These are phyloP conservation scores for Arthrinium puccinioides DNA, from an alignment of 2,329 filamentous ascomycete genomes.

Conservation along the genomic window DNA sequence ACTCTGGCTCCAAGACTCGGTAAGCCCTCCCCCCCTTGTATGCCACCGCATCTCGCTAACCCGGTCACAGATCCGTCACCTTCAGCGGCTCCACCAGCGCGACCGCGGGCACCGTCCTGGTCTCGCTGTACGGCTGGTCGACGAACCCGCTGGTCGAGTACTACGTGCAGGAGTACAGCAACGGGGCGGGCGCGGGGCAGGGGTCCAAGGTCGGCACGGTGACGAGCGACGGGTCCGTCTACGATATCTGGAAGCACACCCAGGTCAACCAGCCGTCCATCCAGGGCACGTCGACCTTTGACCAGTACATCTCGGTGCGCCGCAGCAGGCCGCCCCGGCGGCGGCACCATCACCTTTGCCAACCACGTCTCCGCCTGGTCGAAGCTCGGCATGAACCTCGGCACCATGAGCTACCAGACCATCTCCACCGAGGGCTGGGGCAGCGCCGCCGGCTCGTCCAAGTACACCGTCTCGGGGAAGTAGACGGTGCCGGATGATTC, in stretches of 20 bases:
- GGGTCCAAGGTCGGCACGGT: constrained; percentile 23
- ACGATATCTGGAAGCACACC: constrained; percentile 26
- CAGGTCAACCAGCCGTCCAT: constrained; percentile 37
- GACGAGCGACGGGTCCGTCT: constrained; percentile 23
- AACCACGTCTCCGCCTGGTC: constrained; percentile 48
- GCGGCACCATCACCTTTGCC: constrained; percentile 38
- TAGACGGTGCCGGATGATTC: too few relatives aligned
- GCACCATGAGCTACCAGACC: constrained; percentile 42
- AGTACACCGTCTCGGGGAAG: constrained; percentile 16
- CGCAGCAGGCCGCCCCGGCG: constrained; percentile 30
- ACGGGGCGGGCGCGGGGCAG: constrained; percentile 20
- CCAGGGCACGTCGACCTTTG: constrained; percentile 38
- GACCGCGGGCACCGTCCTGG: constrained; percentile 20
- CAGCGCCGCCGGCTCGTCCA: constrained; percentile 18
- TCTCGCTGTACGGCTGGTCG: constrained; percentile 30
- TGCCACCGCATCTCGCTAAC: background rate
- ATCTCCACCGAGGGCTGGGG: constrained; percentile 42
- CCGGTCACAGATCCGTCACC: constrained; percentile 17
- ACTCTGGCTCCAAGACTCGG: constrained; percentile 40
- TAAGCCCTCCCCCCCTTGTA: constrained; percentile 17
- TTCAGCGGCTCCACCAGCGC: constrained; percentile 17
- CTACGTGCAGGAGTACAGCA: constrained; percentile 28
- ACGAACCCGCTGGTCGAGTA: constrained; percentile 29
- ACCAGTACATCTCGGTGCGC: constrained; percentile 43
- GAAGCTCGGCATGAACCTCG: constrained; percentile 36